Base-by-base conservation (phyloP, 352 stramenopile genomes). In the Pythium dissimile region DNA sequence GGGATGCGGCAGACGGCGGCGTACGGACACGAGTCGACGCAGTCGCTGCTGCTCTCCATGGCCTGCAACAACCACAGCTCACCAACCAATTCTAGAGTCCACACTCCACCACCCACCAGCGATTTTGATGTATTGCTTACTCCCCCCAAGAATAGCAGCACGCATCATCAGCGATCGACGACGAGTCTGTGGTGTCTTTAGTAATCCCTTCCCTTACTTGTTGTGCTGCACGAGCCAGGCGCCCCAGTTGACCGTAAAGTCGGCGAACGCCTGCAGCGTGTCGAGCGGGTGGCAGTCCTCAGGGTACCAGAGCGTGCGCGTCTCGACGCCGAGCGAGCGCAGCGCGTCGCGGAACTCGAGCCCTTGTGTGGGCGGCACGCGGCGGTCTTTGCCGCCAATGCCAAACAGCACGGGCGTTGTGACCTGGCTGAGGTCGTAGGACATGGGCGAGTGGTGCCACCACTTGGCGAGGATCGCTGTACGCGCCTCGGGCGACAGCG, bases 271-370 rank as follows among this genome's bases (percentile, higher is more conserved):
- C 45, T 82, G 65, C n/a, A 89, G 65, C 15, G 84, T 87, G 26
- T 71, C 76, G 16, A 93, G 55, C 26, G 84, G 81, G 37, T 91
- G 80, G 53, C 64, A 84, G 68, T 91, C 80, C 4, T 93, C 74
- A 2, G 80, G 84, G 50, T 91, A 91, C 79, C 75, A 93, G 1
- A 89, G 62, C 39, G 80, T 67, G 27, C 77, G 68, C 16, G 75
- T 89, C 37, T 72, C 60, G 9, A 85, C 68, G 13, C 75, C 73
- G 28, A 83, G 71, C 23, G 65, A 69, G 8, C 63, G 27, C 48
- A 99, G 76, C 30, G 86, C 80, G 58, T 97, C 86, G 65, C 92
- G 97, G 49, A 91, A 97, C 67, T 98, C 93, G 21, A 98, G 67
- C 5, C 93, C 94, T 72, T 98, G 91, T 1, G 69, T 96, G 7